A percentile compares a stretch with the other conserved stretches of the same genome.
Conservation (phyloP, 2,329 filamentous ascomycete species). For the Paraphaeosphaeria sporulosa region DNA sequence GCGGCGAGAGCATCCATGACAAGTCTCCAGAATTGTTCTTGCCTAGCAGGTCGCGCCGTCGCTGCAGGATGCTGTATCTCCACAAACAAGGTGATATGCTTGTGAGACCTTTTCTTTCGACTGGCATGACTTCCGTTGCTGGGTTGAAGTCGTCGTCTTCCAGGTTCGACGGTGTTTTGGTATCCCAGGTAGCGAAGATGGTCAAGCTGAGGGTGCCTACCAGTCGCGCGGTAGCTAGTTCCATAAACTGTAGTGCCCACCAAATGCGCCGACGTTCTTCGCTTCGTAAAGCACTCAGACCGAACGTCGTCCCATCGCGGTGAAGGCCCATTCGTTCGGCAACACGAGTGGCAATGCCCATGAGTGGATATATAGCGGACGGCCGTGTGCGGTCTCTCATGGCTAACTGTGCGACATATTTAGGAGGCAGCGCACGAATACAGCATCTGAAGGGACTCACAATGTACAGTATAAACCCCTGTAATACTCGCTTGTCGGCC, state of each 20-base stretch:
- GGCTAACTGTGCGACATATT: background rate
- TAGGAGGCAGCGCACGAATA: background rate
- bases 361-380: background rate
- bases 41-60: background rate
- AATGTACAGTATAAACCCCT: background rate
- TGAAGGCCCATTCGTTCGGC: conserved; percentile 1
- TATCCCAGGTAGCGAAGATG: background rate
- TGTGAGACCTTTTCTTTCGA: background rate
- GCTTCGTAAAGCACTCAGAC: background rate
- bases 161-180: background rate
- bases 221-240: background rate
- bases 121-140: background rate
- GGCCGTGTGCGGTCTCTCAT: background rate
- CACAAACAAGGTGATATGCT: background rate
- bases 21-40: background rate
- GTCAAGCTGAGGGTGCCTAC: background rate
- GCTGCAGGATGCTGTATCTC: background rate
- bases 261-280: conserved; percentile 1
- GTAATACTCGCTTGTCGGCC: background rate
- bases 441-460: background rate
- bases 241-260: conserved; percentile 3
- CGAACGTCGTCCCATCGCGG: background rate
- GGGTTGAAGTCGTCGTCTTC: conserved; percentile 1
- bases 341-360: background rate
- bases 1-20: background rate